Conservation (phyloP, 2,329 filamentous ascomycete genomes). For the Xylariales sp. region DNA sequence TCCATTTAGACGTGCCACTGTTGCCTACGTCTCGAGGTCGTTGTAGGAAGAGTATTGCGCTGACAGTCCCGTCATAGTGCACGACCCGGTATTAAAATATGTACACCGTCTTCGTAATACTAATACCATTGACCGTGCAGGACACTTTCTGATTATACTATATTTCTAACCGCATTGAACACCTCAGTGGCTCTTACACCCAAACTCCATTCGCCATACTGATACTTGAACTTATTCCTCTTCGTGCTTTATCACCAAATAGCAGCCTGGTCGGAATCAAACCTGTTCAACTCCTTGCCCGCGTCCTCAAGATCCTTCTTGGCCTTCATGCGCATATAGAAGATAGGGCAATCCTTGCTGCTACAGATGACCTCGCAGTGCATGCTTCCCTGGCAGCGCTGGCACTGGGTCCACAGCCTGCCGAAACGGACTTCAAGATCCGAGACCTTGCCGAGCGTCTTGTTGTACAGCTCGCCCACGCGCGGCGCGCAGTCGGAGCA, state of each 20-base stretch:
- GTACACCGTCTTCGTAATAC: no score
- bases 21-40: no score
- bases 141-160: neutral
- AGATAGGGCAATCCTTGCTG: slow-evolving; percentile 94
- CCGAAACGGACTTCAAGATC: slow-evolving; percentile 93
- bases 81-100: no score
- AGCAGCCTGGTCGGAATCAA: slow-evolving; percentile 78
- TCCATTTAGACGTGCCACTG: no score
- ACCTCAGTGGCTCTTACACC: no score
- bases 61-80: no score
- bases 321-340: slow-evolving; percentile 99
- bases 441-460: slow-evolving; percentile 79
- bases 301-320: slow-evolving; percentile 98
- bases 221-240: no score
- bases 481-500: slow-evolving; percentile 81
- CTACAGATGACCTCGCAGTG: slow-evolving; percentile 98
- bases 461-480: slow-evolving; percentile 89
- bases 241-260: slow-evolving; percentile 48
- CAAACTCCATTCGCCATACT: slow-evolving; percentile 11
- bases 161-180: neutral
- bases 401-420: slow-evolving; percentile 94
- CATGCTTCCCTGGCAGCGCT: slow-evolving; percentile 95
- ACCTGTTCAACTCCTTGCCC: slow-evolving; percentile 82
- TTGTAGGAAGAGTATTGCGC: no score
- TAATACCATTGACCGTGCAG: no score